Base-by-base conservation (phyloP, 768 basidiomycete genomes). In the Mycena haematopus region DNA sequence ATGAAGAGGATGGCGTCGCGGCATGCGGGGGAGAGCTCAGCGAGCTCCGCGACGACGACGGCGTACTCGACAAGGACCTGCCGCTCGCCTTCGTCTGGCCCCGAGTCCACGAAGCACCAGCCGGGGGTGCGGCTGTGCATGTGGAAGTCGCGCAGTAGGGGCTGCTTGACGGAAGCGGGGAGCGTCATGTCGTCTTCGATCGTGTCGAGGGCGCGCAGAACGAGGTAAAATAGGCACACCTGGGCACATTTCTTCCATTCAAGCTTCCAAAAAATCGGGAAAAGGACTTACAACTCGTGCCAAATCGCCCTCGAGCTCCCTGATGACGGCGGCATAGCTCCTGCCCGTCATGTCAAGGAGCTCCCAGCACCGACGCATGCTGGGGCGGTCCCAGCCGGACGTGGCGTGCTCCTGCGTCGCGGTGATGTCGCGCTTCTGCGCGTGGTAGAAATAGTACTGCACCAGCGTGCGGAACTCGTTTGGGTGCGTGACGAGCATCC, bases 161-260 rank as follows among this genome's bases (percentile, higher is more conserved):
- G 90, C 56, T 95, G 92, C 73, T 99, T 99, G 69, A 89, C 75
- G 19, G 86, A 78, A 75, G 95, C 93, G 0, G 92, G 83, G 60
- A 99, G 86, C 0, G 95, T 92, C n/a, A n/a, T n/a, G n/a, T n/a
- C n/a, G n/a, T n/a, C n/a, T n/a, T n/a, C n/a, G n/a, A n/a, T n/a
- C n/a, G 96, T 99, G 75, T 99, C 96, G 21, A 98, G 80, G 6
- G 88, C 96, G 22, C 96, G 87, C 8, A 99, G 84, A 6, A 96
- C 91, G 46, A 99, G 86, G 76, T 99, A 99, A 76, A 97, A 99
- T 63, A 99, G 76, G n/a, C n/a, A n/a, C n/a, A n/a, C n/a, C n/a
- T n/a, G n/a, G n/a, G n/a, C n/a, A n/a, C n/a, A n/a, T n/a, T n/a
- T n/a, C n/a, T n/a, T n/a, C n/a, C n/a, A n/a, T n/a, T n/a, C n/a